phyloP scores from a whole-genome alignment of 768 basidiomycete species.

The Tulasnella sp. region DNA sequence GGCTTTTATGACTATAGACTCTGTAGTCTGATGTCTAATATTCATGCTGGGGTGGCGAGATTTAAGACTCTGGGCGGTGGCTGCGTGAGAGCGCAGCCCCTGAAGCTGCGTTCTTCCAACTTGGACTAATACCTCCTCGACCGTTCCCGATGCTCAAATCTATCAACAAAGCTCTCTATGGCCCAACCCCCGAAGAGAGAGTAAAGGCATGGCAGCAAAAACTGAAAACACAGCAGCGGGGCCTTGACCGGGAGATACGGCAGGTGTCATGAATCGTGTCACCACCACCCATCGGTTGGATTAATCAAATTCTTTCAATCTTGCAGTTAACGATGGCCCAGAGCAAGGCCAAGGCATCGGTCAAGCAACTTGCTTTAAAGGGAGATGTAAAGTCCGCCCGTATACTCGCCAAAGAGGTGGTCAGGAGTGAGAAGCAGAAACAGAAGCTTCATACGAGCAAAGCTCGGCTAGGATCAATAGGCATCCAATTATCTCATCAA shows the following conservation, averaged over 20 bases:
- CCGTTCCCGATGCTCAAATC: conserved; percentile 57
- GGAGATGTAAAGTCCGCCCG: conserved; percentile 91
- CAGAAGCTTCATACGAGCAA: conserved; percentile 89
- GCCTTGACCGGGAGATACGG: conserved; percentile 89
- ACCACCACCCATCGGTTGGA: neutral
- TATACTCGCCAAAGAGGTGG: conserved; percentile 90
- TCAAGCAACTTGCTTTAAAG: conserved; percentile 86
- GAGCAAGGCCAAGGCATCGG: conserved; percentile 68
- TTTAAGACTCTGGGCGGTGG: neutral
- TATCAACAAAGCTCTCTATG: conserved; percentile 92
- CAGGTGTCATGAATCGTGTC: conserved; percentile 54
- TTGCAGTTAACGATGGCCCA: conserved; percentile 76
- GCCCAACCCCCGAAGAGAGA: conserved; percentile 92
- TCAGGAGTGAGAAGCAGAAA: conserved; percentile 91
- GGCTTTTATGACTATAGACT: neutral
- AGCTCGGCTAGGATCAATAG: conserved; percentile 86
- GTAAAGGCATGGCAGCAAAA: conserved; percentile 89
- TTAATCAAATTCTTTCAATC: neutral
- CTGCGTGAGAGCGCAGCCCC: neutral
- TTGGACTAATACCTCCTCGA: conserved; percentile 18
- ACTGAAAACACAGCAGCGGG: conserved; percentile 74
- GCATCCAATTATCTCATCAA: conserved; percentile 85
- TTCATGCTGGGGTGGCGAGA: neutral
- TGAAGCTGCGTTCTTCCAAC: conserved; percentile 4
- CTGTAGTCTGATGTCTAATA: neutral